Evolutionary conservation across 768 basidiomycete genomes (phyloP), one percentile per base, ranked within the genome.

Genomic region (Collybia mongolica): DNA sequence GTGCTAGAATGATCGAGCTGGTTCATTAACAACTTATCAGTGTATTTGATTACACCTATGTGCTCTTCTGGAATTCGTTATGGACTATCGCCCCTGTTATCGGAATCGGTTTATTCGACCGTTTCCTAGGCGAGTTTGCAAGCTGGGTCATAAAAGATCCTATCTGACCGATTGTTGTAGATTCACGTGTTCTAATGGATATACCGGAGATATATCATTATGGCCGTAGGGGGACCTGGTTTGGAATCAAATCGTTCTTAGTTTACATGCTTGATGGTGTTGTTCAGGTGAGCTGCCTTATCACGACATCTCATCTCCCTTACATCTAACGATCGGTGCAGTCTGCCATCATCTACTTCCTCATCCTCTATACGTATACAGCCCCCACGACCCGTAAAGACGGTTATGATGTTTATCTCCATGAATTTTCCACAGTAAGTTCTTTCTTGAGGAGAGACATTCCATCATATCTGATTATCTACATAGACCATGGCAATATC

Each of bases 21-120:
- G 6, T 24, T 11, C 14, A 9, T 37, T 46, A 12, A 28, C 45
- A 40, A 12, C 6, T 41, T 17, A 29, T 28, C 22, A 72, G 69
- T 55, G 90, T 83, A 9, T 90, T 90, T 57, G 88, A 93, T 54
- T 96, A 96, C 66, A 88, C 84, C 20, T 97, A 94, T 61, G 72
- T 99, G 39, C 75, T 99, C 28, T 95, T 94, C 71, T 98, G 96
- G 96, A 99, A 99, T 71, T 88, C 96, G 8, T 84, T 99, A 69
- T 99, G 90, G 90, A 90, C 90, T 0, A 72, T 96, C 44, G 80
- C 84, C 6, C 94, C 96, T 35, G 95, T 97, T 46, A 86, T 98
- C 59, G 96, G 87, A 9, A 91, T 98, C 52, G 96, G 96, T 44
- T 67, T 98, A 43, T 98, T 98, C 65, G 96, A 99, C 66, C 88